These are phyloP conservation scores for Globisporangium takayamanum DNA, from an alignment of 352 stramenopile species.

Conservation along the genomic window DNA sequence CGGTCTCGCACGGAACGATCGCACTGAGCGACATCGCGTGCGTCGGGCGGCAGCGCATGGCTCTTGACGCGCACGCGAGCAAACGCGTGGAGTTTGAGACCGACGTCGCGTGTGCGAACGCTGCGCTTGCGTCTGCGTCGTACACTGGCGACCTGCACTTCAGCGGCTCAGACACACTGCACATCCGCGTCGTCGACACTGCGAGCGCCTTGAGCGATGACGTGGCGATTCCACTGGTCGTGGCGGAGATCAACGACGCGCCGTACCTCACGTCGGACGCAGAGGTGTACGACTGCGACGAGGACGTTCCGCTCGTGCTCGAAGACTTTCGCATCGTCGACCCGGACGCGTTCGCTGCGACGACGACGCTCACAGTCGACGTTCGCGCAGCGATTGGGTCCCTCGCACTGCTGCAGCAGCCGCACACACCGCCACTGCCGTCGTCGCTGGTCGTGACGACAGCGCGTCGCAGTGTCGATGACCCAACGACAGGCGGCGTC, in stretches of 20 bases:
- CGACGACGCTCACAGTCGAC: slow-evolving; percentile 12
- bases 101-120: slow-evolving; percentile 29
- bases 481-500: not conserved
- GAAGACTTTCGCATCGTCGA: slow-evolving; percentile 38
- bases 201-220: slow-evolving; percentile 17
- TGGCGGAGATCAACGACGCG: slow-evolving; percentile 59
- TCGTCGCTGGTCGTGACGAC: slow-evolving; percentile 3
- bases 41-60: slow-evolving; percentile 9
- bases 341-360: slow-evolving; percentile 21
- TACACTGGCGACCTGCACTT: slow-evolving; percentile 41
- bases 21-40: slow-evolving; percentile 20
- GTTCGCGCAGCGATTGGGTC: slow-evolving; percentile 28
- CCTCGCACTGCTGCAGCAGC: slow-evolving; percentile 23
- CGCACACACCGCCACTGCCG: not conserved
- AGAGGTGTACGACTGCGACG: slow-evolving; percentile 40
- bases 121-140: slow-evolving; percentile 22
- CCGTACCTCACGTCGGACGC: slow-evolving; percentile 31
- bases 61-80: not conserved
- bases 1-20: slow-evolving; percentile 28
- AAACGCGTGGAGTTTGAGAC: slow-evolving; percentile 20
- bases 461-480: not conserved
- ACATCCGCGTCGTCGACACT: slow-evolving; percentile 22
- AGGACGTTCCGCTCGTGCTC: slow-evolving; percentile 51
- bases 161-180: slow-evolving; percentile 37
- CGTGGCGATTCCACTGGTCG: slow-evolving; percentile 32